Evolutionary conservation across 2,329 filamentous ascomycete species (phyloP).

Genomic region (Coniochaeta sp.): DNA sequence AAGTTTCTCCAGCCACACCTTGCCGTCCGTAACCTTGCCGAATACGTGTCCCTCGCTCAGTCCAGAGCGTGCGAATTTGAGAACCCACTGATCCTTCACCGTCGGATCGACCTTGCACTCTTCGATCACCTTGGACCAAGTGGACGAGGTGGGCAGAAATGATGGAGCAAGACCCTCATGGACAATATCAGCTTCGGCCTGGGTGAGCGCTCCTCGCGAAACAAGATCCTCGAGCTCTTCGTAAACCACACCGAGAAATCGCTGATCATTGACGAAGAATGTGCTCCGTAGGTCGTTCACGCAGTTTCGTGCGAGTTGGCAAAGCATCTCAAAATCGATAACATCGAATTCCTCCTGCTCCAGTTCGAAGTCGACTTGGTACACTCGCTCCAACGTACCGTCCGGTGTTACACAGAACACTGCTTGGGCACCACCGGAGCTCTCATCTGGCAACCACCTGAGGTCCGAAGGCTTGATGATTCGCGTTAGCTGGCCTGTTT

Average conservation of each 20-base stretch:
- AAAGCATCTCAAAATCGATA: slow-evolving; percentile 3
- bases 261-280: slow-evolving; percentile 4
- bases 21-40: neutral
- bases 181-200: neutral
- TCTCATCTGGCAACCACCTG: slow-evolving; percentile 3
- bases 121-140: slow-evolving; percentile 2
- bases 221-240: slow-evolving; percentile 4
- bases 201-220: neutral
- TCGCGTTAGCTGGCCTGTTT: neutral
- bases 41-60: slow-evolving; percentile 3
- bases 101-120: neutral
- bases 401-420: slow-evolving; percentile 2
- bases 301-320: neutral
- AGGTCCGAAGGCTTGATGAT: slow-evolving; percentile 3
- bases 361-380: slow-evolving; percentile 3
- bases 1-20: slow-evolving; percentile 2
- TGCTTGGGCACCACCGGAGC: neutral
- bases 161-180: neutral
- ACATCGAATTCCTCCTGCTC: neutral
- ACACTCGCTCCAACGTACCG: neutral
- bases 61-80: slow-evolving; percentile 2
- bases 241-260: neutral
- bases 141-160: slow-evolving; percentile 1
- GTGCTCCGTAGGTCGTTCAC: neutral
- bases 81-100: slow-evolving; percentile 1